Conservation (phyloP, 208 protist species). For the Herpetomonas tarakana region DNA sequence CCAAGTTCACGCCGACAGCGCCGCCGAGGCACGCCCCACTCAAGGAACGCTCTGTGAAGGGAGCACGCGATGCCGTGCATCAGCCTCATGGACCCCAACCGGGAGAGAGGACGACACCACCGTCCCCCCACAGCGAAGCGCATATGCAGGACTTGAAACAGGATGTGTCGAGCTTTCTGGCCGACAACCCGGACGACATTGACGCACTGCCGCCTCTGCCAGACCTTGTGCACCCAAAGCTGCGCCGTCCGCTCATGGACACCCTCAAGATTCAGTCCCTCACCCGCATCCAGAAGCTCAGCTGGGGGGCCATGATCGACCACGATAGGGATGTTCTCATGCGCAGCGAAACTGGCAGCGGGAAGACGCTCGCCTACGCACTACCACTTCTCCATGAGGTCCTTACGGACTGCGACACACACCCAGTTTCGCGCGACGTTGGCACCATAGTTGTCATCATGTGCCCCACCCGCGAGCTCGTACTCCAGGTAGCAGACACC, state of each 20-base stretch:
- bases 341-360: conserved; percentile 89
- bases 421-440: conserved; percentile 61
- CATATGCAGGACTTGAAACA: not conserved
- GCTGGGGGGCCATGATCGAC: conserved; percentile 85
- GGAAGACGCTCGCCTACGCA: conserved; percentile 93
- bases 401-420: conserved; percentile 74
- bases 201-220: conserved; percentile 38
- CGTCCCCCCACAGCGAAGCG: not conserved
- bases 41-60: too few relatives aligned
- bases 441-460: conserved; percentile 83
- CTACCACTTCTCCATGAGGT: conserved; percentile 93
- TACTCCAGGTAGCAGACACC: conserved; percentile 82
- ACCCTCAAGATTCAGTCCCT: conserved; percentile 55
- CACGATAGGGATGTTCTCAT: conserved; percentile 80
- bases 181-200: conserved; percentile 34
- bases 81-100: too few relatives aligned
- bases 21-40: too few relatives aligned
- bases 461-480: conserved; percentile 85
- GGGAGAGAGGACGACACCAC: too few relatives aligned
- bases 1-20: too few relatives aligned
- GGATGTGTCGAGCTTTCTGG: conserved; percentile 30
- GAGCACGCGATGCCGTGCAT: too few relatives aligned
- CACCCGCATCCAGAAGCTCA: conserved; percentile 94
- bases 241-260: conserved; percentile 60
- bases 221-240: conserved; percentile 68